phyloP scores from a whole-genome alignment of 2,329 filamentous ascomycete genomes.

The Xylaria sp. region DNA sequence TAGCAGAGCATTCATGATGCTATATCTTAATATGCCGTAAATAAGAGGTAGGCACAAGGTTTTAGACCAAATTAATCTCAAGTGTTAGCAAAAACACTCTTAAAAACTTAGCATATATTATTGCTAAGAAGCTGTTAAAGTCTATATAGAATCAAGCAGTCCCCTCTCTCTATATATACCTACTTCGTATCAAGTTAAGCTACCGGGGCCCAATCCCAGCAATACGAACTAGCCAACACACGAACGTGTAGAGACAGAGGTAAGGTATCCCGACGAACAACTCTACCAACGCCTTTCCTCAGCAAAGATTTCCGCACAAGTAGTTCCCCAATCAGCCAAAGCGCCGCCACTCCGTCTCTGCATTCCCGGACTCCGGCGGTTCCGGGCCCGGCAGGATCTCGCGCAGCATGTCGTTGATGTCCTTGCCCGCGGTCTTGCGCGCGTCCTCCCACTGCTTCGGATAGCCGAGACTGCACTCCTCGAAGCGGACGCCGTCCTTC shows the following conservation, averaged over 20 bases:
- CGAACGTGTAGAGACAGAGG: not conserved
- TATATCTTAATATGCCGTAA: not conserved
- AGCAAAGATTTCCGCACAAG: not conserved
- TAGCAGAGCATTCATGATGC: not conserved
- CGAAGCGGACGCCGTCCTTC: constrained; percentile 52
- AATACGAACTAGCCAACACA: not conserved
- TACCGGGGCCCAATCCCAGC: not conserved
- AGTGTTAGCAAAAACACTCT: not conserved
- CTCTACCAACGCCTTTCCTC: not conserved
- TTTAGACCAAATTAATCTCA: not conserved
- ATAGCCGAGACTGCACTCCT: constrained; percentile 53
- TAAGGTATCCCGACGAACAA: not conserved
- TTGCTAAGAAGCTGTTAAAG: not conserved
- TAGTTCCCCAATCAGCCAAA: constrained; percentile 38
- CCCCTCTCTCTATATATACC: not conserved
- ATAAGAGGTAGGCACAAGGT: not conserved
- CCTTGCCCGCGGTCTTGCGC: constrained; percentile 41
- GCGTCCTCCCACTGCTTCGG: constrained; percentile 52
- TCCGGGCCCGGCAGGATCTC: constrained; percentile 50
- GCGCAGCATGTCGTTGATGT: constrained; percentile 51
- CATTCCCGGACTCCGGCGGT: constrained; percentile 39
- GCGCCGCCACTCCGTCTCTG: constrained; percentile 42
- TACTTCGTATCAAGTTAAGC: too few relatives aligned
- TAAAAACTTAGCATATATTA: not conserved
- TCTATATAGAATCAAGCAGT: not conserved